These are phyloP conservation scores for Corniculantispora saksenae DNA, from an alignment of 2,329 filamentous ascomycete genomes.

Conservation along the genomic window DNA sequence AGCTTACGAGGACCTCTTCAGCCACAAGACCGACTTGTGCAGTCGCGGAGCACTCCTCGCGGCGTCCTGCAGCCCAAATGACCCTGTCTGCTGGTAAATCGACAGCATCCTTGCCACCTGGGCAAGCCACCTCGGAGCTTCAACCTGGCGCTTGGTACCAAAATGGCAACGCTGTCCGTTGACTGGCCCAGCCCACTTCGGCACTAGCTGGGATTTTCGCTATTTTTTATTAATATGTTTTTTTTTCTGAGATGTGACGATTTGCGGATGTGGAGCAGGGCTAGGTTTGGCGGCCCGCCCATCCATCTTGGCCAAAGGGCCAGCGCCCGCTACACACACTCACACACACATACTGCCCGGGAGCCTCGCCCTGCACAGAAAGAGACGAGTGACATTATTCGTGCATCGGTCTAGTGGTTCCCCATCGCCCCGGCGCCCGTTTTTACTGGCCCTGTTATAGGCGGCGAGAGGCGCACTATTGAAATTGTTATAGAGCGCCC, in stretches of 20 bases:
- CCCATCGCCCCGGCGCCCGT: not conserved
- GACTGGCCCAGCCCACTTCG: constrained; percentile 8
- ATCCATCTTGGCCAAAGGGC: not conserved
- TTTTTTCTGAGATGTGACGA: constrained; percentile 17
- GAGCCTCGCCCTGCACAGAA: not conserved
- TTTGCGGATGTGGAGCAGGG: constrained; percentile 4
- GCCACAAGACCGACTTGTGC: not conserved
- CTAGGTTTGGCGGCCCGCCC: not conserved
- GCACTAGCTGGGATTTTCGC: not conserved
- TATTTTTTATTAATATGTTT: not conserved
- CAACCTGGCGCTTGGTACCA: constrained; percentile 2
- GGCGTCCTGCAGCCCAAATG: not conserved
- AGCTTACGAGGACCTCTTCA: not conserved
- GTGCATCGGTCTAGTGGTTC: not conserved
- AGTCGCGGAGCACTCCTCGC: not conserved
- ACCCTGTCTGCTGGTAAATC: not conserved
- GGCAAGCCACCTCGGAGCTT: not conserved
- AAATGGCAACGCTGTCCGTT: constrained; percentile 7
- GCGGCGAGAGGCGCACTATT: constrained; percentile 9
- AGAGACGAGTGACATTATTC: constrained; percentile 2
- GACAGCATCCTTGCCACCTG: not conserved
- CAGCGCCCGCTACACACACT: not conserved
- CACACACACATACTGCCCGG: not conserved
- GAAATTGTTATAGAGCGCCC: not conserved
- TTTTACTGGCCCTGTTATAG: not conserved